Conservation (phyloP, 805 yeast species). For the Lipomyces orientalis region DNA sequence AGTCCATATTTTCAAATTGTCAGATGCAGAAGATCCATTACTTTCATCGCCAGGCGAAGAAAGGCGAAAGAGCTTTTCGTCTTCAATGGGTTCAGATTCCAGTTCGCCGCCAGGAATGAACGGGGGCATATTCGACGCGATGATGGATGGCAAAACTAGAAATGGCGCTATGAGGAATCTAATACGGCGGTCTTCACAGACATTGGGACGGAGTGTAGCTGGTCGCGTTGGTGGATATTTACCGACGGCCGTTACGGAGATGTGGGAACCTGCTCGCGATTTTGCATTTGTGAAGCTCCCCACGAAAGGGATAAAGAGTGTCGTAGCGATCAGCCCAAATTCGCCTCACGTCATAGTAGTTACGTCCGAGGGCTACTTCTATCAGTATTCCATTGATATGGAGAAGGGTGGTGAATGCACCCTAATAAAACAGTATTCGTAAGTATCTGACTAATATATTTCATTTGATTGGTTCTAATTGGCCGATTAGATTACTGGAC, state of each 20-base stretch:
- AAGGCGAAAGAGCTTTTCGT: conserved; percentile 34
- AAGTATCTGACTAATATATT: conserved; percentile 3
- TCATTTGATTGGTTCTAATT: background rate
- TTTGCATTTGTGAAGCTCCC: conserved; percentile 87
- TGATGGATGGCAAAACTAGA: conserved; percentile 37
- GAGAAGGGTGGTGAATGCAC: conserved; percentile 94
- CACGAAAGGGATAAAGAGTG: conserved; percentile 43
- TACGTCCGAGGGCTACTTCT: conserved; percentile 79
- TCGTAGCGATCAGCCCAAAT: conserved; percentile 48
- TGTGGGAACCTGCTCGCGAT: conserved; percentile 83
- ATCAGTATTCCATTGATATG: conserved; percentile 80
- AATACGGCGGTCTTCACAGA: conserved; percentile 40
- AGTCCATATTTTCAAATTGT: conserved; percentile 85
- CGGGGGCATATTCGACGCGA: conserved; percentile 37
- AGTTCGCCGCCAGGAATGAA: conserved; percentile 36
- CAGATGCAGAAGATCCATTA: conserved; percentile 46
- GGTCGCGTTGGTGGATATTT: conserved; percentile 87
- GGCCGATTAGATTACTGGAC: conserved; percentile 20
- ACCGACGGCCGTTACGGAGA: conserved; percentile 78
- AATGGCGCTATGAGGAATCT: conserved; percentile 36
- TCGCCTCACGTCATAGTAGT: conserved; percentile 64
- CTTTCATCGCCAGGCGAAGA: conserved; percentile 17
- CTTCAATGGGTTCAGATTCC: conserved; percentile 32
- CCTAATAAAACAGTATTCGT: conserved; percentile 54
- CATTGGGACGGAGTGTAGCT: conserved; percentile 55